Conservation (phyloP, 495 filamentous ascomycete genomes). For the Neurospora cerealis region DNA sequence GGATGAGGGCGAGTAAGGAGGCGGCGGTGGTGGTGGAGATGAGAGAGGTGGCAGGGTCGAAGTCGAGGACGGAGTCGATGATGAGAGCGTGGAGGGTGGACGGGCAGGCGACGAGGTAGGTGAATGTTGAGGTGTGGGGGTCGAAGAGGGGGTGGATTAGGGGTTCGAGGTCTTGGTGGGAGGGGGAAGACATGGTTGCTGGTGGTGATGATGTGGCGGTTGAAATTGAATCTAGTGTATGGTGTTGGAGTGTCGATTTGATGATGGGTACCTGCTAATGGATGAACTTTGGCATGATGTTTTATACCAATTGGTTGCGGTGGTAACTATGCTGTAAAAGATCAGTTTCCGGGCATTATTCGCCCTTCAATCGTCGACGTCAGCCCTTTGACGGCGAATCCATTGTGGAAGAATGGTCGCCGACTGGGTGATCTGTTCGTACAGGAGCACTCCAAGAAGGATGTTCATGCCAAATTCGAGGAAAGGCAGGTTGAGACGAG, state of each 20-base stretch:
- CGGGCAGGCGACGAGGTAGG: conserved; percentile 50
- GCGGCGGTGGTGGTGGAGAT: conserved; percentile 43
- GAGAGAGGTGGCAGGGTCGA: conserved; percentile 33
- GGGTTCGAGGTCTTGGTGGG: conserved; percentile 5
- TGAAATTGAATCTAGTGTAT: neutral
- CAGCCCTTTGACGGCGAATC: neutral
- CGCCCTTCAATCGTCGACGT: neutral
- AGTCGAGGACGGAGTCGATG: conserved; percentile 54
- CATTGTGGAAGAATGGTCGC: neutral
- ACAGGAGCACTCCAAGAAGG: neutral
- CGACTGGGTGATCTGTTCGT: neutral
- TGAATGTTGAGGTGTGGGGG: conserved; percentile 44
- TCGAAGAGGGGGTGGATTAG: conserved; percentile 23
- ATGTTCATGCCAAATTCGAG: neutral
- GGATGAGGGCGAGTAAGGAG: conserved; percentile 30
- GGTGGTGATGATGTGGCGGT: neutral
- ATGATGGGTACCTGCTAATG: neutral
- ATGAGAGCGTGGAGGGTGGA: conserved; percentile 37
- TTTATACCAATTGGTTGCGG: neutral
- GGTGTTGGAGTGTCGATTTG: neutral
- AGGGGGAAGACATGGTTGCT: neutral
- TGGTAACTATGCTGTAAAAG: neutral
- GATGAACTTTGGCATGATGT: neutral
- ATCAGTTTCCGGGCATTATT: neutral
- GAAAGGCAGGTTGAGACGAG: neutral